Percentiles rank a stretch among this genome's conserved stretches.
Evolutionary conservation across 169 alveolate genomes (phyloP).

Genomic region (Plasmodium gonderi): DNA sequence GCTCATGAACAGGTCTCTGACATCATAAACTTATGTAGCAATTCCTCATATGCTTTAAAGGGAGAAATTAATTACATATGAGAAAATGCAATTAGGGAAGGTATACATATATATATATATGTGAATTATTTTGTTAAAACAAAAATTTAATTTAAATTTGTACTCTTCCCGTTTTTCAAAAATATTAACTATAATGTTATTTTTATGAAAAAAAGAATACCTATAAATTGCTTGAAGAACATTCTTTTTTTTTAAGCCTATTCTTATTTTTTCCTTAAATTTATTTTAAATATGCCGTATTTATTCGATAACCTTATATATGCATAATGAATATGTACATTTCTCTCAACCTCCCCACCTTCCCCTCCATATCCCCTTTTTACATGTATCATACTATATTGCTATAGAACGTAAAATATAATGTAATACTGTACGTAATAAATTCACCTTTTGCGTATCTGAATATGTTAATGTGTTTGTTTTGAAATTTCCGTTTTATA

Average conservation of each 20-base stretch:
- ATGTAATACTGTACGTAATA: background rate
- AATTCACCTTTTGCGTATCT: background rate
- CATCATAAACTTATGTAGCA: too few relatives aligned
- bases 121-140: background rate
- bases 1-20: too few relatives aligned
- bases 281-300: background rate
- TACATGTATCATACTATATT: background rate
- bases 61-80: background rate
- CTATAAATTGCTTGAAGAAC: background rate
- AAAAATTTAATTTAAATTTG: background rate
- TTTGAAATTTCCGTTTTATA: background rate
- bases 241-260: background rate
- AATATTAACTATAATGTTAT: background rate
- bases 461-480: background rate
- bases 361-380: background rate
- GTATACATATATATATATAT: background rate
- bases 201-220: background rate
- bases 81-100: background rate
- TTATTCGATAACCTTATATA: background rate
- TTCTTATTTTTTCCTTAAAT: background rate
- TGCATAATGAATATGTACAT: background rate
- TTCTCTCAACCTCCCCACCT: too few relatives aligned
- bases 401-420: background rate
- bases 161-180: background rate
- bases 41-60: too few relatives aligned